Evolutionary conservation across 495 filamentous ascomycete species (phyloP).

Genomic region (Aspergillus wentii): DNA sequence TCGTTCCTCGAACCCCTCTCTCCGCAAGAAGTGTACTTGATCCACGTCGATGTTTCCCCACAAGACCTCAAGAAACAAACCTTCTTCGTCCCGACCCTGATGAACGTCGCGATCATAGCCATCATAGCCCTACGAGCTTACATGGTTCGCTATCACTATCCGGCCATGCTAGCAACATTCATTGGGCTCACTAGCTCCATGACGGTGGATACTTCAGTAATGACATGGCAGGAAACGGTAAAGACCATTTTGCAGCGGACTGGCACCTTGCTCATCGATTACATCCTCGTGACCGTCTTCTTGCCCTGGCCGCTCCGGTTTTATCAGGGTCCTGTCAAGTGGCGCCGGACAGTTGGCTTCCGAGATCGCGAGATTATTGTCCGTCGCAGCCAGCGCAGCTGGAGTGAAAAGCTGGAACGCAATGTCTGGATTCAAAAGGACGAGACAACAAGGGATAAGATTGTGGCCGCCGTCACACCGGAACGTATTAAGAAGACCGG

Average conservation of each 20-base stretch:
- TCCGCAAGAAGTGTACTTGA: constrained; percentile 65
- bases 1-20: constrained; percentile 60
- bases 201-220: constrained; percentile 49
- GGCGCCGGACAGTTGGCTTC: constrained; percentile 70
- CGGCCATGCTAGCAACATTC: constrained; percentile 52
- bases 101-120: constrained; percentile 59
- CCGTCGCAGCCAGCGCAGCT: constrained; percentile 51
- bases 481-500: constrained; percentile 67
- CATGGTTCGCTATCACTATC: constrained; percentile 60
- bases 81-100: constrained; percentile 64
- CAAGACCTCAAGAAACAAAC: constrained; percentile 65
- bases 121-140: constrained; percentile 59
- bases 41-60: constrained; percentile 67
- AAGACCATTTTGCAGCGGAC: constrained; percentile 48
- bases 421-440: constrained; percentile 42
- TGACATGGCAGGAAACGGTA: constrained; percentile 45
- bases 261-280: constrained; percentile 63
- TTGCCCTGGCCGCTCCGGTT: constrained; percentile 75
- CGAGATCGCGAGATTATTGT: constrained; percentile 68
- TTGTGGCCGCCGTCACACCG: constrained; percentile 60
- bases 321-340: constrained; percentile 56
- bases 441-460: constrained; percentile 42
- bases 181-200: constrained; percentile 56
- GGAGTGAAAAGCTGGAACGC: constrained; percentile 32
- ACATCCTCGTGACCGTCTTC: constrained; percentile 61